phyloP scores from a whole-genome alignment of 2,329 filamentous ascomycete genomes.

The Aspergillus proliferans region DNA sequence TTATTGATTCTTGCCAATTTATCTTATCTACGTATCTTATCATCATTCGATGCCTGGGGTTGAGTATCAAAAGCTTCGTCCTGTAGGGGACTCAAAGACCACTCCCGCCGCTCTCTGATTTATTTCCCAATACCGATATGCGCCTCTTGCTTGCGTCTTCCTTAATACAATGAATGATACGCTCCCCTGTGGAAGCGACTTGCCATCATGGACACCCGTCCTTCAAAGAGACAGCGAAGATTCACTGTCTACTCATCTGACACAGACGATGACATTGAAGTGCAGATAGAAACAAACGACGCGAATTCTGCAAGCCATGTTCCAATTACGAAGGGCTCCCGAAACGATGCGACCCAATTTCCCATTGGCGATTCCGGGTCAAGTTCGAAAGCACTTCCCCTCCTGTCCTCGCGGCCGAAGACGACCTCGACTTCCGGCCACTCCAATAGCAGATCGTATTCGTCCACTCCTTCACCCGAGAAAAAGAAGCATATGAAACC shows the following conservation, averaged over 20 bases:
- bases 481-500: conserved; percentile 18
- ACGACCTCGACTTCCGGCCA: conserved; percentile 3
- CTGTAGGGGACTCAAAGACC: no score
- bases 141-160: background rate
- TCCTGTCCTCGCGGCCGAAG: conserved; percentile 12
- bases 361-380: background rate
- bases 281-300: conserved; percentile 3
- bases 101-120: no score
- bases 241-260: conserved; percentile 23
- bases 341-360: background rate
- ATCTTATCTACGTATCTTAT: no score
- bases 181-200: background rate
- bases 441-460: conserved; percentile 12
- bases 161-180: conserved; percentile 1
- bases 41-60: no score
- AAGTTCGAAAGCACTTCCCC: conserved; percentile 3
- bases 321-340: background rate
- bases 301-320: background rate
- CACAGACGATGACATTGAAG: conserved; percentile 20
- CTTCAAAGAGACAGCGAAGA: conserved; percentile 33
- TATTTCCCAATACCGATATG: background rate
- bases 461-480: conserved; percentile 26
- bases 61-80: no score
- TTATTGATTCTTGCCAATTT: no score
- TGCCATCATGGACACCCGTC: conserved; percentile 29